phyloP scores from a whole-genome alignment of 1,139 yeast genomes.

The Yamadazyma dushanensis region DNA sequence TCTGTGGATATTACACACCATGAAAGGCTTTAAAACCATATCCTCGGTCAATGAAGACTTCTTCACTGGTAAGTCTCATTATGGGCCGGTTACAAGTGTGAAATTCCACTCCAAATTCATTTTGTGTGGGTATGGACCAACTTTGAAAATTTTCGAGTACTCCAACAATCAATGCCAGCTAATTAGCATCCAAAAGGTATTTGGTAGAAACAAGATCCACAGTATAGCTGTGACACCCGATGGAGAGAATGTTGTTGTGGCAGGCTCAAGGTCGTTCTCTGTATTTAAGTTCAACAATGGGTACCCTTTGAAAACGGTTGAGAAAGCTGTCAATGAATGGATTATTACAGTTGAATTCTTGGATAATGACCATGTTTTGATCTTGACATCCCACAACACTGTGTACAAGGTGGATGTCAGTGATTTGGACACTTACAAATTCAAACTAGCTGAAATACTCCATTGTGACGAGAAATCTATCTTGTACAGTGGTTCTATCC shows the following conservation, averaged over 20 bases:
- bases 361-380: constrained; percentile 36
- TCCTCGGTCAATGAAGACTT: constrained; percentile 22
- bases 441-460: constrained; percentile 36
- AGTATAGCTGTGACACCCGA: constrained; percentile 50
- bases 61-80: constrained; percentile 38
- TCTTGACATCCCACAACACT: constrained; percentile 81
- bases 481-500: constrained; percentile 80
- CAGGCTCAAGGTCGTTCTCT: constrained; percentile 75
- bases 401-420: constrained; percentile 49
- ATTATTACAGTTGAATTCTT: constrained; percentile 59
- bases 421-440: constrained; percentile 9
- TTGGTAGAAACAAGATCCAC: constrained; percentile 76
- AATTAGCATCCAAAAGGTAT: constrained; percentile 46
- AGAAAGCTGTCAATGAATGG: constrained; percentile 73
- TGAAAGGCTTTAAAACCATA: constrained; percentile 5
- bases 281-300: constrained; percentile 25
- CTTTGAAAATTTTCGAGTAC: constrained; percentile 53
- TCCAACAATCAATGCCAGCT: constrained; percentile 30
- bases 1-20: neutral
- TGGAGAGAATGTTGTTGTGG: constrained; percentile 40
- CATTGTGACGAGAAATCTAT: constrained; percentile 76
- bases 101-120: constrained; percentile 42
- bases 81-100: constrained; percentile 77
- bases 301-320: constrained; percentile 22
- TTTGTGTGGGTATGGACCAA: constrained; percentile 77